A percentile compares a stretch with the other conserved stretches of the same genome.
Conservation (phyloP, 1,284 basidiomycete genomes). For the Microbotryum silenes-acaulis region DNA sequence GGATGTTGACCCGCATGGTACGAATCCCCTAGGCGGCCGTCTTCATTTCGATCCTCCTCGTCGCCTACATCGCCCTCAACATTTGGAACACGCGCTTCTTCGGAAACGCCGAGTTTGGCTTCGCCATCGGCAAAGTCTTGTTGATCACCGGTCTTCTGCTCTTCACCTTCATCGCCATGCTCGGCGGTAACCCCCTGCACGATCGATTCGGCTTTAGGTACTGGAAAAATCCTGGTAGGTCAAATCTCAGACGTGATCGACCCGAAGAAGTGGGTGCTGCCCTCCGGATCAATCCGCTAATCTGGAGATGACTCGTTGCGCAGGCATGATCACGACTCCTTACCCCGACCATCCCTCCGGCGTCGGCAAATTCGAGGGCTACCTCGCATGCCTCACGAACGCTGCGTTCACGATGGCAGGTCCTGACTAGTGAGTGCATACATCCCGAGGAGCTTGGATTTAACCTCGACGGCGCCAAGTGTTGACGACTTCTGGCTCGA, state of each 20-base stretch:
- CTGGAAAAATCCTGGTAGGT: constrained; percentile 36
- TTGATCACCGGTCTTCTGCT: constrained; percentile 35
- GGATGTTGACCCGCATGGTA: neutral
- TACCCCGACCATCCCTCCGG: constrained; percentile 17
- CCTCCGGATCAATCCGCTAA: too few species aligned
- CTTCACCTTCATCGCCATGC: constrained; percentile 38
- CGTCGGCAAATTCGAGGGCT: constrained; percentile 34
- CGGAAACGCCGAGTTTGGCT: constrained; percentile 8
- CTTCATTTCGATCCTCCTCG: neutral
- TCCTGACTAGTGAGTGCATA: constrained; percentile 23
- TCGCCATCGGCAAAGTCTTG: constrained; percentile 31
- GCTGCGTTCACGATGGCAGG: constrained; percentile 37
- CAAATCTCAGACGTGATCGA: constrained; percentile 39
- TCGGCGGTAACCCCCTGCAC: constrained; percentile 34
- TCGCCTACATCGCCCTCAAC: constrained; percentile 8
- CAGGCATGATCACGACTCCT: constrained; percentile 8
- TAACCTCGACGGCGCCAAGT: neutral
- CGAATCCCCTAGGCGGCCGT: neutral
- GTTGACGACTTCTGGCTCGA: constrained; percentile 23
- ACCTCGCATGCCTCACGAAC: constrained; percentile 35
- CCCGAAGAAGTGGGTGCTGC: neutral
- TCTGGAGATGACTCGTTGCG: too few species aligned
- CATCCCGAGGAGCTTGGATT: too few species aligned
- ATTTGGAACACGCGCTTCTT: constrained; percentile 7
- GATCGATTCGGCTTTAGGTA: constrained; percentile 30